Percentiles rank a stretch among this genome's conserved stretches.
Evolutionary conservation across 192 early-diverging fungal genomes (phyloP).

Genomic region (Backusella sp.): DNA sequence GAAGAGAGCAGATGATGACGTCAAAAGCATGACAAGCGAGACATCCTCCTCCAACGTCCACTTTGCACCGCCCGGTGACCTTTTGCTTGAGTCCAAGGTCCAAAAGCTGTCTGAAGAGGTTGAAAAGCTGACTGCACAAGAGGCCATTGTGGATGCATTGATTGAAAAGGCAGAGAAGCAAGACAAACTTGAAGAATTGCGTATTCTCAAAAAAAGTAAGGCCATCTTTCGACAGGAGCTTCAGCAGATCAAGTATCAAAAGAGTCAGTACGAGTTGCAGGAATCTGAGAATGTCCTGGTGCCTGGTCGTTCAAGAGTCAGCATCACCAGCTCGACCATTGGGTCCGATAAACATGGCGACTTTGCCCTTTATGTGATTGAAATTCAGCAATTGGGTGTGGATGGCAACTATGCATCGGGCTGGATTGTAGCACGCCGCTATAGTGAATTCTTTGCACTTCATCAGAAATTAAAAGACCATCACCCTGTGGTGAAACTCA

Average conservation of each 20-base stretch:
- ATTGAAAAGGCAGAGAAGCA: constrained; percentile 56
- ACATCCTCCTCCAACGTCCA: constrained; percentile 45
- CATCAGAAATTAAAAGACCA: constrained; percentile 65
- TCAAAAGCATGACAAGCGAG: neutral
- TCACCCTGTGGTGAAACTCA: constrained; percentile 57
- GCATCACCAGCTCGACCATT: constrained; percentile 49
- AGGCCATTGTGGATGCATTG: constrained; percentile 64
- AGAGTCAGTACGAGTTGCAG: constrained; percentile 56
- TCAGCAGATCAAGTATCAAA: constrained; percentile 58
- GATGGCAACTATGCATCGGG: constrained; percentile 56
- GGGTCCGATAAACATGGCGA: constrained; percentile 51
- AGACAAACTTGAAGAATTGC: constrained; percentile 51
- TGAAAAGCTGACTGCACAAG: constrained; percentile 58
- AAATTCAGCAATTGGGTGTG: constrained; percentile 60
- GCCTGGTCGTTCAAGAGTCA: constrained; percentile 50
- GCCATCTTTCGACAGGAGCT: constrained; percentile 55
- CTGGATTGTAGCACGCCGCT: constrained; percentile 77
- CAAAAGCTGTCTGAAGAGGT: constrained; percentile 50
- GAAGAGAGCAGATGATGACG: neutral
- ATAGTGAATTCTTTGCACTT: constrained; percentile 83
- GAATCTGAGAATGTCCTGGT: constrained; percentile 61
- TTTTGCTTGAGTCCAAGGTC: constrained; percentile 59
- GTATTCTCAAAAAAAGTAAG: constrained; percentile 62
- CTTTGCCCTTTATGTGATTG: constrained; percentile 65
- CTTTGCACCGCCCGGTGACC: constrained; percentile 65